Conservation (phyloP, 306 rosid genomes). For the Cyclanthera cordifolia region DNA sequence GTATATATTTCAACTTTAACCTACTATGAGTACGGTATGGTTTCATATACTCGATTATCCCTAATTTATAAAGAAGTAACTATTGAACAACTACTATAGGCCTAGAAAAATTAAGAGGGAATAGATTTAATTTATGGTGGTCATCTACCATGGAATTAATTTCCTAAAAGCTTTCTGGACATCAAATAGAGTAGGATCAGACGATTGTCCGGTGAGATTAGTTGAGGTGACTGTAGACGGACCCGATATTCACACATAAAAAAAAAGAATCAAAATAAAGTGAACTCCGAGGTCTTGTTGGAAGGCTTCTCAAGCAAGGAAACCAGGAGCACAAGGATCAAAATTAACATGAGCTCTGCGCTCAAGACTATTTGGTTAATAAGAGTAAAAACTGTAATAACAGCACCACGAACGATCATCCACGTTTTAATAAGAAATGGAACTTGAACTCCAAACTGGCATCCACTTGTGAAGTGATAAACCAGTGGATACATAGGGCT, state of each 20-base stretch:
- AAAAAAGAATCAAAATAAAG: neutral
- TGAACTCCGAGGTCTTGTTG: neutral
- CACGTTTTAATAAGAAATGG: conserved; percentile 5
- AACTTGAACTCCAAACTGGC: conserved; percentile 5
- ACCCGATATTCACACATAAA: too few relatives aligned
- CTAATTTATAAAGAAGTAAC: neutral
- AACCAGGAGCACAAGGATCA: neutral
- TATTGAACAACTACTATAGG: too few relatives aligned
- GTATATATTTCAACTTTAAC: neutral
- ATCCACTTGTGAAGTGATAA: neutral
- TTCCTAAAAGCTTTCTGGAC: too few relatives aligned
- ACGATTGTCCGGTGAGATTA: too few relatives aligned
- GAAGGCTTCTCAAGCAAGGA: conserved; percentile 1
- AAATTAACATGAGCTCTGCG: neutral
- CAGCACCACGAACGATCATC: neutral
- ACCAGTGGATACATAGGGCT: conserved; percentile 6
- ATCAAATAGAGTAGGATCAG: too few relatives aligned
- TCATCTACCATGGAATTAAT: too few relatives aligned
- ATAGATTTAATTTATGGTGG: too few relatives aligned
- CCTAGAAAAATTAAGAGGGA: too few relatives aligned
- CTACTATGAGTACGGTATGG: neutral
- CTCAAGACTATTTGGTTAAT: neutral
- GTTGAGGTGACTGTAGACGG: too few relatives aligned
- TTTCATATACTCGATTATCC: neutral
- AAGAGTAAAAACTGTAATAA: neutral